A percentile compares a stretch with the other conserved stretches of the same genome.
phyloP scores from a whole-genome alignment of 768 basidiomycete genomes.

The Hygrophoropsis aurantiaca region DNA sequence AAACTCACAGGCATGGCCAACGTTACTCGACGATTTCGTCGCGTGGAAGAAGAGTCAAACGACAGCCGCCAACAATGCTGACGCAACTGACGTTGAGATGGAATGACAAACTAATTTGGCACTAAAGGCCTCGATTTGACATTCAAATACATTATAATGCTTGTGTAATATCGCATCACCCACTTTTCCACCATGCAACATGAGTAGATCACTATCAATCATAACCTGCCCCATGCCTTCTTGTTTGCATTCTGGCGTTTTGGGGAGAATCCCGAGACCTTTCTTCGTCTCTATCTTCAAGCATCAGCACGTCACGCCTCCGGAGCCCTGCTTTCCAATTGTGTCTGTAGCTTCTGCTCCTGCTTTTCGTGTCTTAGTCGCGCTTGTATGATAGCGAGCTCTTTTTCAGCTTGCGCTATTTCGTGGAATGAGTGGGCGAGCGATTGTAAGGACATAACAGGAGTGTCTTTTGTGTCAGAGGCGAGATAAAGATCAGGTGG shows the following conservation, averaged over 20 bases:
- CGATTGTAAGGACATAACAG: conserved; percentile 5
- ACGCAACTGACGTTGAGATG: conserved; percentile 3
- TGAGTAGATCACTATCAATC: no score
- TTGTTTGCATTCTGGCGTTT: no score
- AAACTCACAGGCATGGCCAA: conserved; percentile 70
- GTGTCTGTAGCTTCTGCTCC: conserved; percentile 2
- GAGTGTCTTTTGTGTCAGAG: conserved; percentile 12
- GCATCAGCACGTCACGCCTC: neutral
- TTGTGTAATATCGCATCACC: conserved; percentile 13
- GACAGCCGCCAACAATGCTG: conserved; percentile 2
- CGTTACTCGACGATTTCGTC: conserved; percentile 78
- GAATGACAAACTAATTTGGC: neutral
- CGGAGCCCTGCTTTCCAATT: neutral
- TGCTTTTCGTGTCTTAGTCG: conserved; percentile 1
- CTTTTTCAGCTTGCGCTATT: conserved; percentile 6
- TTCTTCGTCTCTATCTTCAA: no score
- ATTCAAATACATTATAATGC: conserved; percentile 10
- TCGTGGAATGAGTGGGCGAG: conserved; percentile 3
- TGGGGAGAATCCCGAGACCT: no score
- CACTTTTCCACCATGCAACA: neutral
- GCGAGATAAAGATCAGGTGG: conserved; percentile 23
- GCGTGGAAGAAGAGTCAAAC: conserved; percentile 51
- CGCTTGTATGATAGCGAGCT: neutral
- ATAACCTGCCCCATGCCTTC: no score
- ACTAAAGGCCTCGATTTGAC: conserved; percentile 3